These are phyloP conservation scores for Tagetes patula DNA, from an alignment of 129 eudicot species.

Conservation along the genomic window DNA sequence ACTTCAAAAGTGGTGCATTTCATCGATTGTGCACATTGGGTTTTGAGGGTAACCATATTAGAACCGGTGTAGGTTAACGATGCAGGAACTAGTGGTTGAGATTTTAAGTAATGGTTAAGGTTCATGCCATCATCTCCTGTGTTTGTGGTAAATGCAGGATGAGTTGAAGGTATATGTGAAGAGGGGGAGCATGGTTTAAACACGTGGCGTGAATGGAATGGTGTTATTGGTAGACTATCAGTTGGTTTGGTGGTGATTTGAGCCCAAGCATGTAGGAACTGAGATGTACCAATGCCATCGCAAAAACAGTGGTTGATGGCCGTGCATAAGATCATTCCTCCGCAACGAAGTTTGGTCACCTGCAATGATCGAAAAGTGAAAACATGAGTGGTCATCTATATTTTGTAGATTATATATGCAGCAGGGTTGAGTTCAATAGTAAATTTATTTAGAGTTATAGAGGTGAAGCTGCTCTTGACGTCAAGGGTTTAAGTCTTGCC, in stretches of 20 bases:
- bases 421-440: no score
- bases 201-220: slow-evolving; percentile 77
- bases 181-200: slow-evolving; percentile 52
- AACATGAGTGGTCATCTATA: no score
- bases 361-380: slow-evolving; percentile 8
- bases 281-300: slow-evolving; percentile 91
- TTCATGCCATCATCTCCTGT: neutral
- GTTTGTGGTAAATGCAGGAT: slow-evolving; percentile 46
- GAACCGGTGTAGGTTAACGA: no score
- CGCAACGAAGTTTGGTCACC: slow-evolving; percentile 85
- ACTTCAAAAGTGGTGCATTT: no score
- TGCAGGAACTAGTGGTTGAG: slow-evolving; percentile 69
- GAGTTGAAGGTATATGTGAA: slow-evolving; percentile 40
- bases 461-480: no score
- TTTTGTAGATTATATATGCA: no score
- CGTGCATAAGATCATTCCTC: slow-evolving; percentile 76
- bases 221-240: slow-evolving; percentile 41
- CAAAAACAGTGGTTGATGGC: slow-evolving; percentile 86
- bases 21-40: no score
- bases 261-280: slow-evolving; percentile 89
- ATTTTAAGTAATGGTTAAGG: slow-evolving; percentile 48
- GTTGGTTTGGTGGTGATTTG: slow-evolving; percentile 45
- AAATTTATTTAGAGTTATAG: no score
- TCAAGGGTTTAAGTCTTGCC: no score
- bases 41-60: no score